Percentiles rank a stretch among this genome's conserved stretches.
Conservation (phyloP, 768 basidiomycete species). For the Cubamyces lactineus region DNA sequence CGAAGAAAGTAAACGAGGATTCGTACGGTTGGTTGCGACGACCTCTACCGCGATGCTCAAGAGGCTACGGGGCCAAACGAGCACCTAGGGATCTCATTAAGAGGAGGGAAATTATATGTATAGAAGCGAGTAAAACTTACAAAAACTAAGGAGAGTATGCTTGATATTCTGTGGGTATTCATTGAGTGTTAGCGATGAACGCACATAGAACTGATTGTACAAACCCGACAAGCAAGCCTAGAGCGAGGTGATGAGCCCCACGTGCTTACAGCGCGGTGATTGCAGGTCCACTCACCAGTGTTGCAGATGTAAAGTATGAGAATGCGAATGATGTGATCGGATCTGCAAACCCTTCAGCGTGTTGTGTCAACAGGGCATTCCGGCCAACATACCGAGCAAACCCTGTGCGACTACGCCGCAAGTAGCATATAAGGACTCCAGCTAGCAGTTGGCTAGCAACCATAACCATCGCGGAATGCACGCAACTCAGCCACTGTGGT, state of each 20-base stretch:
- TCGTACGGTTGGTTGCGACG: conserved; percentile 6
- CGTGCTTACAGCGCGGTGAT: not conserved
- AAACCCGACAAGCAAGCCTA: conserved; percentile 2
- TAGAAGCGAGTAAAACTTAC: not conserved
- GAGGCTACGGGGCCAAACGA: not conserved
- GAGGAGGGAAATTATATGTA: not conserved
- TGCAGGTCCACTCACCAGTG: not conserved
- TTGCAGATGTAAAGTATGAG: not conserved
- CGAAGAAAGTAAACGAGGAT: too few species aligned
- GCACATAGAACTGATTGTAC: not conserved
- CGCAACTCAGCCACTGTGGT: conserved; percentile 3
- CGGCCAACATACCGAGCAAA: not conserved
- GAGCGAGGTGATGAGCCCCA: not conserved
- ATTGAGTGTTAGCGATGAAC: not conserved
- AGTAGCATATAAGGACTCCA: not conserved
- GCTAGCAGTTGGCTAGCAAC: conserved; percentile 4
- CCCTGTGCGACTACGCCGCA: not conserved
- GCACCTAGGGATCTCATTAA: not conserved
- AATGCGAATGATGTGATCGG: not conserved
- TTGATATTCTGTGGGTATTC: not conserved
- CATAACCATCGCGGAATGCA: conserved; percentile 6
- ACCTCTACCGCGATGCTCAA: not conserved
- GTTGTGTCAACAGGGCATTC: not conserved
- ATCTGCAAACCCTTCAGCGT: not conserved
- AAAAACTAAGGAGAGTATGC: conserved; percentile 3